These are phyloP conservation scores for Brassica balearica DNA, from an alignment of 441 rosid genomes.

Conservation along the genomic window DNA sequence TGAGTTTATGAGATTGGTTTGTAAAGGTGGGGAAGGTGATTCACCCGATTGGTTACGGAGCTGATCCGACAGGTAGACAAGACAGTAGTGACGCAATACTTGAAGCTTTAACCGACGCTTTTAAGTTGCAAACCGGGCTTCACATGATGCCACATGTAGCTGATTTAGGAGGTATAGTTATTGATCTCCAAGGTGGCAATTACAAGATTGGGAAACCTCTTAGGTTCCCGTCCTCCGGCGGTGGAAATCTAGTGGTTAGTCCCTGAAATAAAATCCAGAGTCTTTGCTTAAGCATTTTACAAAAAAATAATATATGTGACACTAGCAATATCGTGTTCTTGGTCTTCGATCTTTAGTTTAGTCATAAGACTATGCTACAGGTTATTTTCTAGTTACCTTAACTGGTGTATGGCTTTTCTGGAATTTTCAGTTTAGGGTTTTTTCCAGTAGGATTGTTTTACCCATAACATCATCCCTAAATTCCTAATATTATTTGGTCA, in stretches of 20 bases:
- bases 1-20: conserved; percentile 17
- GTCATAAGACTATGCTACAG: neutral
- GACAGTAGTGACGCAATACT: conserved; percentile 60
- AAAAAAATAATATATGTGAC: neutral
- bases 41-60: conserved; percentile 58
- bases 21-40: conserved; percentile 50
- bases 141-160: conserved; percentile 52
- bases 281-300: neutral
- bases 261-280: neutral
- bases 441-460: neutral
- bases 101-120: conserved; percentile 54
- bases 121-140: conserved; percentile 41
- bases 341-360: neutral
- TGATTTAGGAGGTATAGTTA: conserved; percentile 56
- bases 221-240: conserved; percentile 60
- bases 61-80: conserved; percentile 55
- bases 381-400: neutral
- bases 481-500: too few relatives aligned
- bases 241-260: conserved; percentile 63
- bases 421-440: neutral
- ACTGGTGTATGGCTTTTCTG: neutral
- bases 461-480: too few relatives aligned
- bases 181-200: conserved; percentile 61
- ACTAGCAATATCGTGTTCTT: neutral
- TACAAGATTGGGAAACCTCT: conserved; percentile 55